Base-by-base conservation (phyloP, 345 rosid genomes). In the Iberis pinnata region DNA sequence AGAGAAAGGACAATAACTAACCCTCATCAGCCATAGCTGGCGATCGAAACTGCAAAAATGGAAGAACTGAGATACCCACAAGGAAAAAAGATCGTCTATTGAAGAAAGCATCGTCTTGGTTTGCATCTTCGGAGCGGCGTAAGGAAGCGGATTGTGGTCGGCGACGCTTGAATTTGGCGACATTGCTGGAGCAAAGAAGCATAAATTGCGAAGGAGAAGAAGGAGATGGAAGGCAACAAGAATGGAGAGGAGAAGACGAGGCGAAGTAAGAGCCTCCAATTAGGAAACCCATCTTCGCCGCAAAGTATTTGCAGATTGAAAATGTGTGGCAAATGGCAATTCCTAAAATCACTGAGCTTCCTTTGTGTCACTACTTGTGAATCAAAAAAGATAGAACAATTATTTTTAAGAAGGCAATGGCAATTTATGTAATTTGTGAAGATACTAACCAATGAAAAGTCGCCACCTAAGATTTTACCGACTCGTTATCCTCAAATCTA, bases 31-130 rank as follows among this genome's bases (percentile, higher is more conserved):
- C 72, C 42, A 54, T 2, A 40, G 67, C 72, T 6, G 53, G 67
- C 0, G 67, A 54, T 15, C 66, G 70, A 61, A 70, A 67, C 45
- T 71, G 76, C 57, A 82, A 56, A 35, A 82, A 74, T 5, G 95
- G 95, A 64, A 84, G 80, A 63, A 75, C 77, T 6, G 97, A 79
- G 66, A 79, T 44, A 46, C 95, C 90, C 58, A 82, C 68, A 19
- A 84, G 72, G 10, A 84, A 64, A 70, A 79, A 59, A 32, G 78
- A 73, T 42, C 90, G 77, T 63, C 83, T 75, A 48, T 59, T 72
- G 24, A 20, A 47, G 43, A 66, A 72, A 58, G 63, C 45, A 44
- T 22, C 15, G 40, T 61, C 79, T 29, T 65, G 69, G 6, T 39
- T 9, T 13, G 59, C 76, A 26, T 67, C 76, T 36, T 49, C 76